Conservation (phyloP, 345 rosid species). For the Leavenworthia alabamica region DNA sequence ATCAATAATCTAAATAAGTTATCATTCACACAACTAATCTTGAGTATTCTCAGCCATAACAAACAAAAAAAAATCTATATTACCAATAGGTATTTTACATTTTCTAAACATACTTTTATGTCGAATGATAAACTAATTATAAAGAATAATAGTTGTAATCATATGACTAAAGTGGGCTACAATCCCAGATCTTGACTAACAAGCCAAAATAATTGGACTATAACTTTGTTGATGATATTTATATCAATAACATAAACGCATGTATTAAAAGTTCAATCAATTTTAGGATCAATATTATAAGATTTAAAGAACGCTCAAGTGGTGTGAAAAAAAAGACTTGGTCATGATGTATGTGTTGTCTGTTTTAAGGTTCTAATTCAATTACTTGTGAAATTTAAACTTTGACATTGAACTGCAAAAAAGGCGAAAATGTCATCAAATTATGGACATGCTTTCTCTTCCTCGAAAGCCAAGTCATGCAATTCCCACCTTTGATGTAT, state of each 20-base stretch:
- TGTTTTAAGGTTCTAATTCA: background rate
- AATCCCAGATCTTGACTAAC: background rate
- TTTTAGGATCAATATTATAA: too few species aligned
- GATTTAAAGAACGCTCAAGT: too few species aligned
- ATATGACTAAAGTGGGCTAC: background rate
- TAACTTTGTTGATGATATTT: background rate
- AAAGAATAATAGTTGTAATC: slow-evolving; percentile 1
- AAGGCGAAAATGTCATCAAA: slow-evolving; percentile 5
- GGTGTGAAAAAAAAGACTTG: too few species aligned
- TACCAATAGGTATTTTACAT: too few species aligned
- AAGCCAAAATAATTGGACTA: background rate
- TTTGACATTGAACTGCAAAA: background rate
- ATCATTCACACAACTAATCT: too few species aligned
- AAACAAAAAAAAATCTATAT: too few species aligned
- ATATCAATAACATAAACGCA: background rate
- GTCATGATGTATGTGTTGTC: slow-evolving; percentile 12
- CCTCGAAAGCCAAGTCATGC: background rate
- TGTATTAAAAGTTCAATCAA: too few species aligned
- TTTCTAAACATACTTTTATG: too few species aligned
- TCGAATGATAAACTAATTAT: background rate
- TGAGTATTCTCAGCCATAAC: too few species aligned
- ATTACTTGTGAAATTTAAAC: slow-evolving; percentile 2
- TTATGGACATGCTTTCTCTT: slow-evolving; percentile 23
- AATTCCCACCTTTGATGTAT: background rate
- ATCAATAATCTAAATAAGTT: too few species aligned